phyloP scores from a whole-genome alignment of 805 yeast species.

The Nakazawaea holstii region DNA sequence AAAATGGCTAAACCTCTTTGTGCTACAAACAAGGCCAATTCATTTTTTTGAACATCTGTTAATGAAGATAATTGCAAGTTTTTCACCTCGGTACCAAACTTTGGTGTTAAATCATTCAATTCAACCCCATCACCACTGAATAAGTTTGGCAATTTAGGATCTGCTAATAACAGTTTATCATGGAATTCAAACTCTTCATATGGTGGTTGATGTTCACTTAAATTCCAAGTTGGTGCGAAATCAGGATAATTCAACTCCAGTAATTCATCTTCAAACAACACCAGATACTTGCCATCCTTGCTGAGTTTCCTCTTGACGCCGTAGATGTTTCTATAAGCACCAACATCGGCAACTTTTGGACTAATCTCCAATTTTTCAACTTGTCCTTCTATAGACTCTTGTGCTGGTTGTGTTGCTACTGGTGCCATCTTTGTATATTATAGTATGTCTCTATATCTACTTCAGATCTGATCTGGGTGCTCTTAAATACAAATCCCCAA shows the following conservation, averaged over 20 bases:
- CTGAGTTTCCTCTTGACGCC: neutral
- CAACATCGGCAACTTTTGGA: neutral
- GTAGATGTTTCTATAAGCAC: constrained; percentile 4
- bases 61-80: constrained; percentile 39
- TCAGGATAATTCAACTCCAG: constrained; percentile 1
- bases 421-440: constrained; percentile 4
- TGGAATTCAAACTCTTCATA: constrained; percentile 3
- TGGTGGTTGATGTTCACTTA: neutral
- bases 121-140: constrained; percentile 9
- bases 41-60: constrained; percentile 37
- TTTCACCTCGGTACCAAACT: constrained; percentile 35
- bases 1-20: constrained; percentile 42
- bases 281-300: constrained; percentile 1
- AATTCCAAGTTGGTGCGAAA: constrained; percentile 7
- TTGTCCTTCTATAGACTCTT: too few relatives aligned
- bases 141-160: constrained; percentile 8
- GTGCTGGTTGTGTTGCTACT: neutral
- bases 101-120: constrained; percentile 31
- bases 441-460: too few relatives aligned
- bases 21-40: constrained; percentile 40
- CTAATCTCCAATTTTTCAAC: neutral
- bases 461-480: neutral
- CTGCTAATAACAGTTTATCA: constrained; percentile 10
- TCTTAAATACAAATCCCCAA: too few relatives aligned
- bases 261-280: constrained; percentile 12